These are phyloP conservation scores for Rhodosporidiobolus odoratus DNA, from an alignment of 768 basidiomycete species.

Conservation along the genomic window DNA sequence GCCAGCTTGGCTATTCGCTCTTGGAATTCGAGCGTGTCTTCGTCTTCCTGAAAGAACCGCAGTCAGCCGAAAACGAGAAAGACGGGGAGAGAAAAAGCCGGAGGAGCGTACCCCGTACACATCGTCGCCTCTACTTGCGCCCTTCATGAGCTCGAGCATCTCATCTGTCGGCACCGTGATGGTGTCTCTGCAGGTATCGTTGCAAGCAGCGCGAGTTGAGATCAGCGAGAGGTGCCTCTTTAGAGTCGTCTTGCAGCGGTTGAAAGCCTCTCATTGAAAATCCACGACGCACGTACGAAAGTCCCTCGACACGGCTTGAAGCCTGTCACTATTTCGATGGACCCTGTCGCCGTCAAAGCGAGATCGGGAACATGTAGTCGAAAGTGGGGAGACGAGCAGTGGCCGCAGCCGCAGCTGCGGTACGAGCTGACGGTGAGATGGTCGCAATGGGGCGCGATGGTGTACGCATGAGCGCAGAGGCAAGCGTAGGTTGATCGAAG, in stretches of 20 bases:
- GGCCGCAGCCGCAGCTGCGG: not conserved
- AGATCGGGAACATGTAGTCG: not conserved
- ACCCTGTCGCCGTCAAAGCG: not conserved
- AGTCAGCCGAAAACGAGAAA: not conserved
- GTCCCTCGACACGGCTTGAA: constrained; percentile 8
- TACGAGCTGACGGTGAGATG: too few relatives aligned
- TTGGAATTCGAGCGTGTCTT: constrained; percentile 48
- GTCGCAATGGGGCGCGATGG: not conserved
- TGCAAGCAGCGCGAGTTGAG: not conserved
- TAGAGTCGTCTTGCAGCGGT: not conserved
- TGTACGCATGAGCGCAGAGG: not conserved
- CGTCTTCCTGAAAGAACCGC: constrained; percentile 45
- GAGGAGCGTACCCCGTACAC: constrained; percentile 30
- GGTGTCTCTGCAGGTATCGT: constrained; percentile 34
- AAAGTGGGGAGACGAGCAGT: not conserved
- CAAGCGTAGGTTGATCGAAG: not conserved
- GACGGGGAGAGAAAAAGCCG: too few relatives aligned
- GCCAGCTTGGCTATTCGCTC: constrained; percentile 48
- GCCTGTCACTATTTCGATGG: constrained; percentile 1
- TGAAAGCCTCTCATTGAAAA: too few relatives aligned
- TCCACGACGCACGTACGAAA: constrained; percentile 32
- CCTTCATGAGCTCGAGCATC: constrained; percentile 36
- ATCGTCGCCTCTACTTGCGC: constrained; percentile 40
- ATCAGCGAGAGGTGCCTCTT: not conserved
- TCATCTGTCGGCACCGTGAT: constrained; percentile 40